Base-by-base conservation (phyloP, 2,329 filamentous ascomycete species). In the Mycosphaerelloides madeirae region DNA sequence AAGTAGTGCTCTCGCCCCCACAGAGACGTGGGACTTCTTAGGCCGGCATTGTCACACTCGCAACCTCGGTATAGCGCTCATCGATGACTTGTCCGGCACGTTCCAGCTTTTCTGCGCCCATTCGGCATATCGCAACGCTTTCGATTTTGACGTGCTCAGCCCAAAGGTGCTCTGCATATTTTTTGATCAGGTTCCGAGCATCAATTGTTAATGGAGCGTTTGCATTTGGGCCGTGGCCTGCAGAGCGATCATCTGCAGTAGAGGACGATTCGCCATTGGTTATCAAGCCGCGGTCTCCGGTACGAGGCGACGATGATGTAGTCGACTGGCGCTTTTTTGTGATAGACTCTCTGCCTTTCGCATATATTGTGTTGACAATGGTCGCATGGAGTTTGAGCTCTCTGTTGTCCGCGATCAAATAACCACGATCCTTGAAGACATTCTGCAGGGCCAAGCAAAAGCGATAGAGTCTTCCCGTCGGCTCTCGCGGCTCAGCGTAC, bases 321-420 rank as follows among this genome's bases (percentile, higher is more conserved):
- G 33, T 12, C n/a, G 18, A n/a, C 7, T 9, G 8, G 38, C 53
- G 48, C 29, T 47, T 58, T 39, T 55, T 61, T n/a, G n/a, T n/a
- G n/a, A n/a, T n/a, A 25, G 9, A 9, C 9, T 25, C 9, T 9
- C 22, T 5, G 3, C 65, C 65, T 59, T 75, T 78, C 33, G 81
- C 80, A 62, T 95, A 94, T 12, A 89, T 79, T 0, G 89, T 94
- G 64, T 96, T 95, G 39, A 93, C 68, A 3, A 96, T 70, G 0
- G 91, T 96, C 14, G 87, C 88, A 62, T 96, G 91, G 40, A 96
- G 67, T 15, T 86, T 75, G 50, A 96, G 64, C 6, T 80, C 77
- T 43, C 87, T 70, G 11, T 70, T 67, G 19, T 86, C 82, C 1
- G 71, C 67, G 0, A 72, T 61, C 59, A 89, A 68, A 8, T 85